Evolutionary conservation across 2,329 filamentous ascomycete species (phyloP).

Genomic region (Chaetomiaceae sp.): DNA sequence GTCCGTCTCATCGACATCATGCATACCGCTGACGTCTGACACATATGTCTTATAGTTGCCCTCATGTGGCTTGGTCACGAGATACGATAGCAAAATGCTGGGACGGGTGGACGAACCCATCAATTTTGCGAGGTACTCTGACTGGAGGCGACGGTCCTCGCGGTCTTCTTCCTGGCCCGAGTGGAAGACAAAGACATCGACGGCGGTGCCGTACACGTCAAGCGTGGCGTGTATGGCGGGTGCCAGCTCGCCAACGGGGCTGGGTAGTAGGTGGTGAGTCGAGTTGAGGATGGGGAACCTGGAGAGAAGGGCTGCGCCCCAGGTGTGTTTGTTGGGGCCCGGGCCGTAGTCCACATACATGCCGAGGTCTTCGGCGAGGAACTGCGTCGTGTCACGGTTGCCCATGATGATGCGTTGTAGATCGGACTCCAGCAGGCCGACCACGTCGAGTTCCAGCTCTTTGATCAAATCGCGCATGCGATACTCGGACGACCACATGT

Average conservation of each 20-base stretch:
- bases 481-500: constrained; percentile 97
- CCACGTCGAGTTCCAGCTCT: constrained; percentile 93
- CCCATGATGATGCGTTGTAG: constrained; percentile 99
- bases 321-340: constrained; percentile 97
- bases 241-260: constrained; percentile 88
- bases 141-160: constrained; percentile 83
- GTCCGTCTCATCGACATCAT: constrained; percentile 85
- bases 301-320: constrained; percentile 87
- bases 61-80: constrained; percentile 83
- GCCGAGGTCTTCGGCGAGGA: constrained; percentile 88
- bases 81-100: constrained; percentile 80
- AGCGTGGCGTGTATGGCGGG: constrained; percentile 96
- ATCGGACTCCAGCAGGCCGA: constrained; percentile 91
- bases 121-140: constrained; percentile 76
- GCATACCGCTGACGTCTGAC: constrained; percentile 80
- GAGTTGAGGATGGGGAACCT: constrained; percentile 98
- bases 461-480: constrained; percentile 88
- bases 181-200: constrained; percentile 98
- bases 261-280: constrained; percentile 90
- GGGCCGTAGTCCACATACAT: constrained; percentile 99
- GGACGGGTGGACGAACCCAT: constrained; percentile 83
- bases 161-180: constrained; percentile 96
- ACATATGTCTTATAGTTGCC: constrained; percentile 98
- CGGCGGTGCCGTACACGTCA: constrained; percentile 80
- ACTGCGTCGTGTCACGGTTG: constrained; percentile 93